Evolutionary conservation across 129 eudicot genomes (phyloP), one percentile per base, ranked within the genome.

Genomic region (Pulicaria dysenterica): DNA sequence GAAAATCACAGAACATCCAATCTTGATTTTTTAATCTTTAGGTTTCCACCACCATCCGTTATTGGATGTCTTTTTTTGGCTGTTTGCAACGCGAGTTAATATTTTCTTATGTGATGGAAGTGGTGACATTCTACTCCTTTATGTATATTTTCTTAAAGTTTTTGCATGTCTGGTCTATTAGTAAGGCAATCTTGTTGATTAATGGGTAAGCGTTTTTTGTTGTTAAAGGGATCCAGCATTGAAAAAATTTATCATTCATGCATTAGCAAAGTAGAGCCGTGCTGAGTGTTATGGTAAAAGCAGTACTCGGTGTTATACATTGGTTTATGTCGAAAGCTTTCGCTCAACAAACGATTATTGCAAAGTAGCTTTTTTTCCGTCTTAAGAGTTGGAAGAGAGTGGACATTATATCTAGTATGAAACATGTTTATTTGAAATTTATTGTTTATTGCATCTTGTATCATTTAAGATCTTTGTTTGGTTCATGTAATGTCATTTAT

Each of bases 191-290:
- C 14, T 70, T 42, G 56, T 40, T 70, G 41, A 72, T 48, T 48
- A 24, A 3, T 48, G 37, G 24, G 70, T 10, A 50, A 73, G 9
- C 43, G 43, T 19, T 24, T n/a, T 17, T 62, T 61, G 48, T 40
- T 4, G 48, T 48, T 36, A 46, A 31, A 73, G 45, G 31, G 46
- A 47, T 38, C 60, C 5, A 7, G n/a, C 37, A 16, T 38, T 44
- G 2, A 58, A 58, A 49, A 72, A 13, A 51, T 11, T 14, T 59
- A 17, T 36, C 47, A 59, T 58, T 14, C 34, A 12, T 58, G 39
- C 58, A 58, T 72, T 14, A 45, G 77, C 36, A 40, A 47, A 59
- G 60, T 73, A 13, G 39, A 41, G 13, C 24, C 38, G 47, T 73
- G 9, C 59, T 73, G 39, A 11, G 60, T 46, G 31, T 9, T 47